phyloP scores from a whole-genome alignment of 2,329 filamentous ascomycete genomes.

The Bertia moriformis region DNA sequence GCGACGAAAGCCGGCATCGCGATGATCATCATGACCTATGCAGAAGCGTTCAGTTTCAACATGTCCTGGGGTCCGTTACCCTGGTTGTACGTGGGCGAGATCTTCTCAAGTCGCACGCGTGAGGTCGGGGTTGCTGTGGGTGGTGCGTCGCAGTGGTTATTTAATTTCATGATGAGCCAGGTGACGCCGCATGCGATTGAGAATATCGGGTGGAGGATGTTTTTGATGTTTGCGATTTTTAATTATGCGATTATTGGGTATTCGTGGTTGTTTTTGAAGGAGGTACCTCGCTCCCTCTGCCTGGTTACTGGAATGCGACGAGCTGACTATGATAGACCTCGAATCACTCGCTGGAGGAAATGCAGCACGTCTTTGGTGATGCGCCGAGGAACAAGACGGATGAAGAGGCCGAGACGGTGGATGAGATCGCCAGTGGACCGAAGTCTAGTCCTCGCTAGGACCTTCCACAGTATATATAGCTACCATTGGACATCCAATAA shows the following conservation, averaged over 20 bases:
- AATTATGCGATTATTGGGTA: constrained; percentile 15
- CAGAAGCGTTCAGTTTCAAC: constrained; percentile 19
- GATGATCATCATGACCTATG: constrained; percentile 20
- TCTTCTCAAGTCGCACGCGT: constrained; percentile 24
- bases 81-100: constrained; percentile 20
- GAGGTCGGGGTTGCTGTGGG: constrained; percentile 28
- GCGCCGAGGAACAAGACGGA: too few species aligned
- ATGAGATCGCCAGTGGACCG: too few species aligned
- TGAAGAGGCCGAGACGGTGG: too few species aligned
- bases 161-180: constrained; percentile 31
- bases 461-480: too few species aligned
- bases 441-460: too few species aligned
- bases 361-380: background rate
- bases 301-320: constrained; percentile 1
- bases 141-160: constrained; percentile 30
- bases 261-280: constrained; percentile 38
- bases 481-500: too few species aligned
- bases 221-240: constrained; percentile 22
- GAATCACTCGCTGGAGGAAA: background rate
- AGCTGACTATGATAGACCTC: constrained; percentile 5
- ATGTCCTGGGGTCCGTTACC: constrained; percentile 22
- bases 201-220: constrained; percentile 21
- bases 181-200: constrained; percentile 32
- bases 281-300: constrained; percentile 30
- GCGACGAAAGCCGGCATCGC: constrained; percentile 15